phyloP scores from a whole-genome alignment of 192 early-diverging fungal genomes.

The Podila epigama region DNA sequence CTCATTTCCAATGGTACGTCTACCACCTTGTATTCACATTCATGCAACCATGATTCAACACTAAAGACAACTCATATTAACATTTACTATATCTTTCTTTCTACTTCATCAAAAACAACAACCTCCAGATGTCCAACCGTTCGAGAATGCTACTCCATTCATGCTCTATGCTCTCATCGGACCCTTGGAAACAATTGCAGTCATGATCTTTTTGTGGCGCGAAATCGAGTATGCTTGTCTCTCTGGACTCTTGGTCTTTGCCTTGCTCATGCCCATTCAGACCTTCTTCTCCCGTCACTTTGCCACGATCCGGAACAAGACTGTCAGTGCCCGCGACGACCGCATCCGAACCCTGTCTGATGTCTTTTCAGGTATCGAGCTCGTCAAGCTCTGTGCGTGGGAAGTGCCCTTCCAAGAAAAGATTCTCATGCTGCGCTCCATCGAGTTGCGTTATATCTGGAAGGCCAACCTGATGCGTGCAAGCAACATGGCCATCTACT shows the following conservation, averaged over 20 bases:
- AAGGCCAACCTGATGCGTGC: slow-evolving; percentile 50
- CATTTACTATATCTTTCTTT: neutral
- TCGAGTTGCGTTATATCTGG: slow-evolving; percentile 44
- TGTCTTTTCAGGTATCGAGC: slow-evolving; percentile 49
- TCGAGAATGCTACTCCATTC: slow-evolving; percentile 51
- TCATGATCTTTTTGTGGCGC: slow-evolving; percentile 46
- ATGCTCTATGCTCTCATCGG: slow-evolving; percentile 49
- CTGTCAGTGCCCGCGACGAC: slow-evolving; percentile 44
- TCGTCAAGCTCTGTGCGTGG: slow-evolving; percentile 53
- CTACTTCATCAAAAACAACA: neutral
- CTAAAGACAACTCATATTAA: neutral
- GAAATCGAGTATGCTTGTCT: slow-evolving; percentile 37
- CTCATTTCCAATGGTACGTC: slow-evolving; percentile 50
- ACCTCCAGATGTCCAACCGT: slow-evolving; percentile 52
- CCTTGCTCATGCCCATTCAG: slow-evolving; percentile 36
- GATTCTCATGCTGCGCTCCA: slow-evolving; percentile 39
- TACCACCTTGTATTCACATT: neutral
- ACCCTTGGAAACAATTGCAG: slow-evolving; percentile 37
- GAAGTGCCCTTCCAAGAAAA: slow-evolving; percentile 52
- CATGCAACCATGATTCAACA: neutral
- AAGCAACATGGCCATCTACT: slow-evolving; percentile 49
- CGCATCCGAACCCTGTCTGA: slow-evolving; percentile 50
- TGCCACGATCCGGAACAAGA: slow-evolving; percentile 40
- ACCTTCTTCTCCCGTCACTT: slow-evolving; percentile 40
- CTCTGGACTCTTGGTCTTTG: slow-evolving; percentile 43